Percentiles rank a stretch among this genome's conserved stretches.
These are phyloP conservation scores for Saxispiralis lemnorum DNA, from an alignment of 495 filamentous ascomycete genomes.

Conservation along the genomic window DNA sequence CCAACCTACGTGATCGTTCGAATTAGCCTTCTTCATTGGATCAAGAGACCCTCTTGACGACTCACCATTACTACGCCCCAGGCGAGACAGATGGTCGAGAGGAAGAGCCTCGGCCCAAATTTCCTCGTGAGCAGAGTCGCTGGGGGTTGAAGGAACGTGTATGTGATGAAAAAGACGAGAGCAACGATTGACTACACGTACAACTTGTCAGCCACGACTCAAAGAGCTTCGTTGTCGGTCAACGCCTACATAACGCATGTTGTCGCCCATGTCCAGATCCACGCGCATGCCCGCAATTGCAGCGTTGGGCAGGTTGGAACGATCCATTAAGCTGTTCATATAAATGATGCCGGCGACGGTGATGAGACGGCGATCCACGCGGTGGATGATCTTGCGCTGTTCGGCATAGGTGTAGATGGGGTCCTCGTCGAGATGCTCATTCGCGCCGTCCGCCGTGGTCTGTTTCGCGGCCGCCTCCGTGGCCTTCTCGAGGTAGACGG, in stretches of 20 bases:
- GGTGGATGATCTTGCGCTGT: conserved; percentile 33
- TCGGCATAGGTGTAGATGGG: conserved; percentile 7
- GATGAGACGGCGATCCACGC: conserved; percentile 46
- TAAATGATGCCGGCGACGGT: conserved; percentile 47
- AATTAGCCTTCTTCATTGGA: too few relatives aligned
- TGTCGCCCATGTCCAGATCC: not conserved
- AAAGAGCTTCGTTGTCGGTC: too few relatives aligned
- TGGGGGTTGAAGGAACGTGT: conserved; percentile 14
- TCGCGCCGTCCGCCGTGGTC: not conserved
- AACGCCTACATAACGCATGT: not conserved
- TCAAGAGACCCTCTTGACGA: too few relatives aligned
- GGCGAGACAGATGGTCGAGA: conserved; percentile 14
- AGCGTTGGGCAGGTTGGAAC: conserved; percentile 48
- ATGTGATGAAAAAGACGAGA: conserved; percentile 17
- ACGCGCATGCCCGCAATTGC: conserved; percentile 27
- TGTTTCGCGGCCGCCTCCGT: too few relatives aligned
- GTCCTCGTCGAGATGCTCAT: not conserved
- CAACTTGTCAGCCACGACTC: too few relatives aligned
- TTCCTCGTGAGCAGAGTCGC: conserved; percentile 12
- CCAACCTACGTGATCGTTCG: too few relatives aligned
- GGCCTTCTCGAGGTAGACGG: not conserved
- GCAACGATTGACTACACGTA: not conserved
- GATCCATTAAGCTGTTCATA: conserved; percentile 48
- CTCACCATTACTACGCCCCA: too few relatives aligned
- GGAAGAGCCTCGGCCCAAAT: conserved; percentile 12